Base-by-base conservation (phyloP, 345 rosid species). In the Erysimum cheiranthoides region DNA sequence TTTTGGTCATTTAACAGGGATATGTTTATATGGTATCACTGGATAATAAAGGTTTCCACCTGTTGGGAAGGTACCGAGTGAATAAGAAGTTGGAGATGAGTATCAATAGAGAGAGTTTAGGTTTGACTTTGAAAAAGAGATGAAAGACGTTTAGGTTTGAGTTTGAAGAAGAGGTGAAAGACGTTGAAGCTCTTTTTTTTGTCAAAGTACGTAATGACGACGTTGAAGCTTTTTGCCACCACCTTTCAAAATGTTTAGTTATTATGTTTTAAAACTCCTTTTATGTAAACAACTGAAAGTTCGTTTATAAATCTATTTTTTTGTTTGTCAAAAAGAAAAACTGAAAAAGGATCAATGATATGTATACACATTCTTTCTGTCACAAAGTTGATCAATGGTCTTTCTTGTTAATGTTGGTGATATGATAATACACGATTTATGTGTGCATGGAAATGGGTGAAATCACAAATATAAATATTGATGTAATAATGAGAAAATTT, bases 81-180 rank as follows among this genome's bases (percentile, higher is more conserved):
- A 71, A 31, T 71, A 50, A 27, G 85, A 76, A 17, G 84, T 63
- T 5, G 69, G 32, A 10, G 81, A 45, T 49, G 87, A 79, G 71
- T 87, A 79, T 79, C 78, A 78, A 13, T 89, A 93, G 96, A 89
- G 85, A 73, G 88, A 91, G 76, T 87, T 77, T 75, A 83, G 90
- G 61, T 79, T 91, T 49, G 70, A 80, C 28, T 85, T 91, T 78
- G 75, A 85, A 78, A 87, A 85, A 67, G 88, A 87, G 58, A 88
- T 86, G 35, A 50, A 42, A 25, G 88, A 91, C 72, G 61, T 87
- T 21, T 21, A 21, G 25, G 25, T n/a, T 91, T 49, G 70, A 80
- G 32, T 85, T 91, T 78, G 75, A 85, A 78, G 88, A 85, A 67
- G 88, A 87, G 58, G 89, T 86, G 35, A 50, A 42, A 25, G 88